Conservation (phyloP, 2,329 filamentous ascomycete genomes). For the Sporothrix variecibatus region DNA sequence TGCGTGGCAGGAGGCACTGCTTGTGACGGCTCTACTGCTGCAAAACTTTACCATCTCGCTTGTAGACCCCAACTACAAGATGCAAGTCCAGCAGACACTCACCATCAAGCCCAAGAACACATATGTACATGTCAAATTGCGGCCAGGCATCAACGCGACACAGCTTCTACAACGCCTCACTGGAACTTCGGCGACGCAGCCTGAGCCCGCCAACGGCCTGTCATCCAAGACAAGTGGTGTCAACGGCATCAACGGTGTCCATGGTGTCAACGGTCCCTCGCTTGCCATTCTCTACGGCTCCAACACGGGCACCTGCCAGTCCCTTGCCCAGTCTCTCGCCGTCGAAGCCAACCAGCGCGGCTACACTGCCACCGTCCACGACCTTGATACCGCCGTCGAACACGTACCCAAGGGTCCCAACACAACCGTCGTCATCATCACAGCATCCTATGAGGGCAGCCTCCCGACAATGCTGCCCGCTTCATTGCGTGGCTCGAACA, state of each 20-base stretch:
- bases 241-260: not conserved
- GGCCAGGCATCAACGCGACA: slow-evolving; percentile 47
- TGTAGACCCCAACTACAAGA: slow-evolving; percentile 59
- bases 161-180: slow-evolving; percentile 28
- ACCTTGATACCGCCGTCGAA: slow-evolving; percentile 63
- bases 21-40: slow-evolving; percentile 56
- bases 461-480: slow-evolving; percentile 69
- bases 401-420: slow-evolving; percentile 56
- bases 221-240: not conserved
- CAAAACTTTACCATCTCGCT: slow-evolving; percentile 69
- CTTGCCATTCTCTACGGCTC: slow-evolving; percentile 69
- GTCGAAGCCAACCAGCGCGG: slow-evolving; percentile 60
- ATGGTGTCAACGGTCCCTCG: slow-evolving; percentile 38
- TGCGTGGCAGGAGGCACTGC: slow-evolving; percentile 55
- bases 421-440: slow-evolving; percentile 66
- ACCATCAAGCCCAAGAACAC: slow-evolving; percentile 65
- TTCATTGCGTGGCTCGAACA: slow-evolving; percentile 20
- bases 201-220: not conserved
- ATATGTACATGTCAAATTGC: slow-evolving; percentile 57
- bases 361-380: slow-evolving; percentile 52
- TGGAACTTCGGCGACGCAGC: not conserved
- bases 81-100: slow-evolving; percentile 55
- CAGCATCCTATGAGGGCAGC: slow-evolving; percentile 71
- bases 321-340: slow-evolving; percentile 63
- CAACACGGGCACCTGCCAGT: slow-evolving; percentile 73